Evolutionary conservation across 192 early-diverging fungal genomes (phyloP).

Genomic region (Coemansia aciculifera): DNA sequence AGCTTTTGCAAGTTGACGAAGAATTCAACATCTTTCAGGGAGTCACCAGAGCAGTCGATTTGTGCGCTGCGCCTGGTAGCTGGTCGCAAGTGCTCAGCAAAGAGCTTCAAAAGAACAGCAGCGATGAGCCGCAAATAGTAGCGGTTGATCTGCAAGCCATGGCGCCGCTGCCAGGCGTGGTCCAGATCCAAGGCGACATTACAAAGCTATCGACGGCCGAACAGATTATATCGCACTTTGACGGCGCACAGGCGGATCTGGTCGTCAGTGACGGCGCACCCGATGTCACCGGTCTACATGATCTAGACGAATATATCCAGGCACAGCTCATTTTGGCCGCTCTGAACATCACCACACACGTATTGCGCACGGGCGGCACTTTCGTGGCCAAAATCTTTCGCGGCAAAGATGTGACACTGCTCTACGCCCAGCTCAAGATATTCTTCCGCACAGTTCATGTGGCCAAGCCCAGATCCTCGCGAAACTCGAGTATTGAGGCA

Average conservation of each 20-base stretch:
- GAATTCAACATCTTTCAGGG: constrained; percentile 89
- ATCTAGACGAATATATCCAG: constrained; percentile 99
- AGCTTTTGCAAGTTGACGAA: constrained; percentile 94
- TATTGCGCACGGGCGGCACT: constrained; percentile 84
- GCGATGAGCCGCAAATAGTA: constrained; percentile 75
- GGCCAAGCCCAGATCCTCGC: constrained; percentile 89
- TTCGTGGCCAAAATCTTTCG: constrained; percentile 99
- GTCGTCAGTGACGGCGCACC: constrained; percentile 97
- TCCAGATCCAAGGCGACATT: constrained; percentile 96
- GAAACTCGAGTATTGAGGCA: constrained; percentile 91
- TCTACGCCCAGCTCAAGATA: constrained; percentile 87
- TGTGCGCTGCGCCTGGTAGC: constrained; percentile 96
- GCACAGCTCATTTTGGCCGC: constrained; percentile 94
- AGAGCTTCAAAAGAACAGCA: constrained; percentile 58
- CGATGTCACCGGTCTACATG: constrained; percentile 96
- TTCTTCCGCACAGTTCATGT: constrained; percentile 92
- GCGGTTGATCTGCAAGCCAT: constrained; percentile 96
- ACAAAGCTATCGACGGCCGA: constrained; percentile 92
- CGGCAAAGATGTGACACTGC: constrained; percentile 88
- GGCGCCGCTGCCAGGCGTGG: constrained; percentile 92
- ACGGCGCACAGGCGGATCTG: constrained; percentile 84
- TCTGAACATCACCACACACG: constrained; percentile 95
- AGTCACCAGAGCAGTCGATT: constrained; percentile 88
- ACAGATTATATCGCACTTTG: constrained; percentile 86
- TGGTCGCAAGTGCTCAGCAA: constrained; percentile 92